These are phyloP conservation scores for Prinsepia uniflora DNA, from an alignment of 306 rosid species.

Conservation along the genomic window DNA sequence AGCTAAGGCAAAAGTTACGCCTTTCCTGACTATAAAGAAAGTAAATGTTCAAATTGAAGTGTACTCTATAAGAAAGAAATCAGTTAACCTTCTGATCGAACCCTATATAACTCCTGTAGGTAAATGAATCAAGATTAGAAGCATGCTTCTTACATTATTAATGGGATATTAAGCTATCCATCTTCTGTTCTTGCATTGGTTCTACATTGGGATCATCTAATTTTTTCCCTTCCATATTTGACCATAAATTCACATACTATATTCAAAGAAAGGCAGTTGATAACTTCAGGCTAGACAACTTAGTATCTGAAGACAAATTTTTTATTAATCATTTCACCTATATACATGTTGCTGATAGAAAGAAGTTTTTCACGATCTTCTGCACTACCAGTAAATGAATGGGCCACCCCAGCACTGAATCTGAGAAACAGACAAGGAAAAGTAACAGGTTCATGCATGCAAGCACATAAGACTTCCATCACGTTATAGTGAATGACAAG, in stretches of 20 bases:
- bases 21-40: neutral
- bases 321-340: slow-evolving; percentile 43
- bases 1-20: neutral
- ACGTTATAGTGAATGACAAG: neutral
- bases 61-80: neutral
- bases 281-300: neutral
- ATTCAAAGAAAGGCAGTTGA: neutral
- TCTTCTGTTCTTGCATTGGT: neutral
- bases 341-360: slow-evolving; percentile 63
- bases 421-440: slow-evolving; percentile 38
- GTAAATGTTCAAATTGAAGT: neutral
- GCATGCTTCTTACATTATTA: neutral
- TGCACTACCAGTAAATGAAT: slow-evolving; percentile 80
- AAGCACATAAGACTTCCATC: slow-evolving; percentile 16
- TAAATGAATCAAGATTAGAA: neutral
- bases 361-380: slow-evolving; percentile 83
- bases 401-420: slow-evolving; percentile 77
- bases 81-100: neutral
- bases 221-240: neutral
- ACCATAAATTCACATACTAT: neutral
- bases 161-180: neutral
- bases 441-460: slow-evolving; percentile 8
- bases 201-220: neutral
- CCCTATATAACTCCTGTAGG: neutral
- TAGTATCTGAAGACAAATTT: neutral